Conservation (phyloP, 257 asterid genomes). For the Nicotiana sylvestris region DNA sequence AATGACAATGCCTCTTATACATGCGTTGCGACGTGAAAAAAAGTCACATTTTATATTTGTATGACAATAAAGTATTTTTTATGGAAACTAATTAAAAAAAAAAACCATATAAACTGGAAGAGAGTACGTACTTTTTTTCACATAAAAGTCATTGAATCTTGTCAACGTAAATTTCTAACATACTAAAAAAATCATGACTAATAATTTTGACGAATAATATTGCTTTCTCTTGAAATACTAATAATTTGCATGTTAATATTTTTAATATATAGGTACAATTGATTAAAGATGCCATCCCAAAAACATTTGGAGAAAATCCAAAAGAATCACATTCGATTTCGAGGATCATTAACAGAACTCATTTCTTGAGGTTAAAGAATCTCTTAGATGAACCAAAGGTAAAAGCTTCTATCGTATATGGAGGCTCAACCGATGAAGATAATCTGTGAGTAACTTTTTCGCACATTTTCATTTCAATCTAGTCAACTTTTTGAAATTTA, state of each 20-base stretch:
- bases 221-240: background rate
- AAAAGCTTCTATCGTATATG: constrained; percentile 44
- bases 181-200: background rate
- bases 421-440: constrained; percentile 59
- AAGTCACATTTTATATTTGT: background rate
- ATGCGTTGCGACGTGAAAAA: background rate
- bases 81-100: no score
- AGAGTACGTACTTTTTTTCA: no score
- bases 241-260: background rate
- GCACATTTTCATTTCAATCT: background rate
- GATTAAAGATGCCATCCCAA: constrained; percentile 31
- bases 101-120: no score
- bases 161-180: background rate
- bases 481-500: no score
- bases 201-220: background rate
- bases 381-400: constrained; percentile 53
- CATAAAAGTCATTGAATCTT: no score
- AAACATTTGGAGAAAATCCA: constrained; percentile 56
- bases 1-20: background rate
- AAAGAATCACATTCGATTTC: constrained; percentile 37
- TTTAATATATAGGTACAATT: constrained; percentile 42
- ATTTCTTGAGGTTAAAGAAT: constrained; percentile 44
- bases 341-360: constrained; percentile 48
- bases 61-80: no score
- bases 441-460: constrained; percentile 40